These are phyloP conservation scores for Lentinula aciculospora DNA, from an alignment of 768 basidiomycete genomes.

Conservation along the genomic window DNA sequence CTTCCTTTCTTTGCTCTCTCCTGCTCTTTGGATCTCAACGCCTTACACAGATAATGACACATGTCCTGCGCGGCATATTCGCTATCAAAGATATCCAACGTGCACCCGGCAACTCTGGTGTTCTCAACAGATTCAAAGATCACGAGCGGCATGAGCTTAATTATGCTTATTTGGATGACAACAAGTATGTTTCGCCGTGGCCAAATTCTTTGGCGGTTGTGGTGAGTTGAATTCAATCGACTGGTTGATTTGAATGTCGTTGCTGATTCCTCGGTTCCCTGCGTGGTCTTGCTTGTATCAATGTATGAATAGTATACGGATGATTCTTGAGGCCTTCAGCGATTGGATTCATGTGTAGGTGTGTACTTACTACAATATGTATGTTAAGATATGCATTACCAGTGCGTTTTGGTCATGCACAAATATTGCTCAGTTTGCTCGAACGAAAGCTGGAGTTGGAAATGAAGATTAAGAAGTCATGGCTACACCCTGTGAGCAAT, in stretches of 20 bases:
- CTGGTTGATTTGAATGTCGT: too few species aligned
- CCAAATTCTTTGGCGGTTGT: slow-evolving; percentile 60
- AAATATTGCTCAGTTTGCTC: too few species aligned
- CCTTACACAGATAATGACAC: slow-evolving; percentile 40
- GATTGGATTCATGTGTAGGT: too few species aligned
- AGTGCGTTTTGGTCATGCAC: too few species aligned
- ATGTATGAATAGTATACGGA: neutral
- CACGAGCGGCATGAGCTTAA: slow-evolving; percentile 39
- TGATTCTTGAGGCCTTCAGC: neutral
- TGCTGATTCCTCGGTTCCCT: too few species aligned
- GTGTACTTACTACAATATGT: too few species aligned
- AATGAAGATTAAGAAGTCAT: too few species aligned
- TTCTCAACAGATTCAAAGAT: slow-evolving; percentile 54
- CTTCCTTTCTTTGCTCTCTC: too few species aligned
- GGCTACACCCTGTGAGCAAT: too few species aligned
- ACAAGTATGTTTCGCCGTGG: slow-evolving; percentile 55
- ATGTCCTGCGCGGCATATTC: slow-evolving; percentile 63
- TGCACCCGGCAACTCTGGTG: slow-evolving; percentile 64
- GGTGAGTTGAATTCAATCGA: slow-evolving; percentile 27
- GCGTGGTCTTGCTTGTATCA: neutral
- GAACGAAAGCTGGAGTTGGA: too few species aligned
- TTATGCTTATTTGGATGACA: slow-evolving; percentile 50
- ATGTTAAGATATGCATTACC: too few species aligned
- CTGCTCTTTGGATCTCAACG: neutral
- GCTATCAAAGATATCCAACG: slow-evolving; percentile 53